These are phyloP conservation scores for Lenzites betulinus DNA, from an alignment of 768 basidiomycete genomes.

Conservation along the genomic window DNA sequence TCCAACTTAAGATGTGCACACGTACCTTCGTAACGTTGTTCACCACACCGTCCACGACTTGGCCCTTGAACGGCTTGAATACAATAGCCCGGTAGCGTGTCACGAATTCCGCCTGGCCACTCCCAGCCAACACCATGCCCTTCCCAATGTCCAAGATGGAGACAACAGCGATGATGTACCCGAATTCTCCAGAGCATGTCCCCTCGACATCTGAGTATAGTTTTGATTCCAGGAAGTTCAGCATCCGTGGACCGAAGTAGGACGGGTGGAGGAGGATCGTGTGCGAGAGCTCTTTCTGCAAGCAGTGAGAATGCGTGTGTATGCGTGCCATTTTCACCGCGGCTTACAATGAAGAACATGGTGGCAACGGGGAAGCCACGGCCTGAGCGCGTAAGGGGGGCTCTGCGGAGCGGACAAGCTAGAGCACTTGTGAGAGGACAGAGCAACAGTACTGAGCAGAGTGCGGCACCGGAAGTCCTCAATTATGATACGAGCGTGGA, in stretches of 20 bases:
- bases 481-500: too few species aligned
- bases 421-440: too few species aligned
- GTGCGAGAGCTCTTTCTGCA: constrained; percentile 96
- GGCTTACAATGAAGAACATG: constrained; percentile 34
- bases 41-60: constrained; percentile 96
- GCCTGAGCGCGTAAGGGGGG: too few species aligned
- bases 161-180: constrained; percentile 91
- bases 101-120: constrained; percentile 94
- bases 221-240: constrained; percentile 89
- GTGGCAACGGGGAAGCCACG: background rate
- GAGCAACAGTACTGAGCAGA: too few species aligned
- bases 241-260: constrained; percentile 96
- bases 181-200: constrained; percentile 93
- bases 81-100: constrained; percentile 95
- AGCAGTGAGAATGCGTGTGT: background rate
- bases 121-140: constrained; percentile 89
- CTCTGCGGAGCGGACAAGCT: too few species aligned
- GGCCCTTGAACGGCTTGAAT: constrained; percentile 99
- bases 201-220: constrained; percentile 97
- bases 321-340: background rate
- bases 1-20: background rate
- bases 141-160: constrained; percentile 90
- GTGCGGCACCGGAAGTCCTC: too few species aligned
- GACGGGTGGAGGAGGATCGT: constrained; percentile 97
- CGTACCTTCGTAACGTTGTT: constrained; percentile 93